Base-by-base conservation (phyloP, 495 filamentous ascomycete species). In the Penicillium macrosclerotiorum region DNA sequence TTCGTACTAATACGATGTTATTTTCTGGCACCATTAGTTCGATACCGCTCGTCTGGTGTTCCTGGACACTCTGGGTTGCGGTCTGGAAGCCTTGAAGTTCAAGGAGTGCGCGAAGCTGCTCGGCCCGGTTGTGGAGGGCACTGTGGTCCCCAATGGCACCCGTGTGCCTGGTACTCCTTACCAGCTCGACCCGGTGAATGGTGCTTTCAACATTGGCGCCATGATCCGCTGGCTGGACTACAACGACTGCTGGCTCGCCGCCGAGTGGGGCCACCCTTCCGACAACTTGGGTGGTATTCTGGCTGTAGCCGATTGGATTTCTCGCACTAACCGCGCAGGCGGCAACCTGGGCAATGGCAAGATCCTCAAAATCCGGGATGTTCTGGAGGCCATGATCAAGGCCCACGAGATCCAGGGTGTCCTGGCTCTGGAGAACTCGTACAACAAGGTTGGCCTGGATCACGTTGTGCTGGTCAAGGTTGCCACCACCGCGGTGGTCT, bases 211-310 rank as follows among this genome's bases (percentile, higher is more conserved):
- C 78, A 97, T 98, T 47, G 93, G 93, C 47, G 84, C 94, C 51
- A 94, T 93, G 83, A 96, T 98, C 71, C 80, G 93, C 54, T 98
- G 93, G 93, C 81, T 98, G 42, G 93, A 98, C 69, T 98, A 96
- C 81, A 98, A 98, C 65, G 93, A 98, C 78, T 97, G 93, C 80
- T 98, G 93, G 94, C 76, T 98, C 45, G 93, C 93, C 12, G 93
- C 93, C 43, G 93, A 98, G 74, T 98, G 93, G 93, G 93, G 93
- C 34, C 93, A 98, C 62, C 93, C 92, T 34, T 95, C 89, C 2
- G 92, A 97, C 75, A 97, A 97, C 75, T 72, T 97, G 43, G 92
- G 92, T 42, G 92, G 89, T 64, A 97, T 97, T 57, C 78, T 98
- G 25, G 89, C 93, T 27, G 90, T 96, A 29, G 90, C 93, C 20